phyloP scores from a whole-genome alignment of 345 rosid species.

The Clausena lansium region DNA sequence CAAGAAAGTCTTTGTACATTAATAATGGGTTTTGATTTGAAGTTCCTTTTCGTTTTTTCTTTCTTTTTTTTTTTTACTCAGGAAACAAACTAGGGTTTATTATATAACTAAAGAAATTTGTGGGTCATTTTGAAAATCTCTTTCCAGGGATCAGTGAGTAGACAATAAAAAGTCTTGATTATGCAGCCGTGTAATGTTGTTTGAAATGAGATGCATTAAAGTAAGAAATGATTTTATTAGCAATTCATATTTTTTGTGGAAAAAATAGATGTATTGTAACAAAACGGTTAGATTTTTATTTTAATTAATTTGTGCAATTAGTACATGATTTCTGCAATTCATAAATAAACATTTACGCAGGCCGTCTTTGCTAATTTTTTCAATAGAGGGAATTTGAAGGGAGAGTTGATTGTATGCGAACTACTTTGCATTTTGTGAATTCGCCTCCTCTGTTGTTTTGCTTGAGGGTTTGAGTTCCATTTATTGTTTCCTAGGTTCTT shows the following conservation, averaged over 20 bases:
- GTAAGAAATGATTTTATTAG: neutral
- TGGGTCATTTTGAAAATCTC: neutral
- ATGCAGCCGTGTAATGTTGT: neutral
- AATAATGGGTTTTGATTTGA: neutral
- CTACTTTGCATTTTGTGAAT: neutral
- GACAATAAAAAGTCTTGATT: neutral
- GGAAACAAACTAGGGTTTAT: neutral
- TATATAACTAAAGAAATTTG: neutral
- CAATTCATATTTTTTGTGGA: neutral
- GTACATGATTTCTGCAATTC: neutral
- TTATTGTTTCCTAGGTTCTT: neutral
- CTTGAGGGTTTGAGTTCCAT: neutral
- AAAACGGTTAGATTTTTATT: neutral
- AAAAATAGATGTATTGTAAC: neutral
- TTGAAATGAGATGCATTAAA: neutral
- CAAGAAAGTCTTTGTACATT: neutral
- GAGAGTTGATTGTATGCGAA: neutral
- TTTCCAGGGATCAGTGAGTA: neutral
- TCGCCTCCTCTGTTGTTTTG: neutral
- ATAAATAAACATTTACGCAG: neutral
- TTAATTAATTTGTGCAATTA: neutral
- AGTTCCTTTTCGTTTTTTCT: neutral
- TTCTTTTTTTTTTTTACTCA: too few relatives aligned
- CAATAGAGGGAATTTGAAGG: neutral
- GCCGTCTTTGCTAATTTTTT: neutral